Conservation (phyloP, 257 asterid genomes). For the Linderniella brevidens region DNA sequence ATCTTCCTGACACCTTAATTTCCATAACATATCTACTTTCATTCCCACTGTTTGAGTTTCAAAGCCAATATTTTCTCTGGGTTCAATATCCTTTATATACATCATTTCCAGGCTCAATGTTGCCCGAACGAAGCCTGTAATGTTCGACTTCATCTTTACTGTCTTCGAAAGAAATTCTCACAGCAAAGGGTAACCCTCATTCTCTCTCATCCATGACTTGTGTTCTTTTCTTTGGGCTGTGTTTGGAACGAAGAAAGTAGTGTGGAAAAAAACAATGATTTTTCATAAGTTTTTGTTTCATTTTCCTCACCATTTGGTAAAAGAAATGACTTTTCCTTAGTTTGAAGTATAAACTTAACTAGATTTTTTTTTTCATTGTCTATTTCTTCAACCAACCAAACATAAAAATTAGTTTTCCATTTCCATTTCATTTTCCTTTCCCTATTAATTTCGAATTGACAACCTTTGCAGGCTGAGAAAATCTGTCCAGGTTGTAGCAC, state of each 20-base stretch:
- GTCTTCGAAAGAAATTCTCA: slow-evolving; percentile 57
- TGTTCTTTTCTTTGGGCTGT: not conserved
- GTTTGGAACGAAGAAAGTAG: too few relatives aligned
- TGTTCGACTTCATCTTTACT: slow-evolving; percentile 51
- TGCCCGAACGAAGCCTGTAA: slow-evolving; percentile 64
- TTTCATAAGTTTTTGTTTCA: too few relatives aligned
- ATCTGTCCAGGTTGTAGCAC: slow-evolving; percentile 62
- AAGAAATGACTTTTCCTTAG: too few relatives aligned
- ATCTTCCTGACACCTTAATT: slow-evolving; percentile 5
- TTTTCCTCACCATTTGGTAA: too few relatives aligned
- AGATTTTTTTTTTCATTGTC: too few relatives aligned
- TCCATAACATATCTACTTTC: not conserved
- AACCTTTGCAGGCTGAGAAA: slow-evolving; percentile 28
- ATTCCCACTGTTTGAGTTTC: not conserved
- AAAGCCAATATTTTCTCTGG: not conserved
- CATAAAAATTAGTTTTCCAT: not conserved
- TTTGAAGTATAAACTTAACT: too few relatives aligned
- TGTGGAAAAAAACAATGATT: too few relatives aligned
- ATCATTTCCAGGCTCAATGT: slow-evolving; percentile 35
- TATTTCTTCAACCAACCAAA: too few relatives aligned
- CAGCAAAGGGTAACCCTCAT: slow-evolving; percentile 32
- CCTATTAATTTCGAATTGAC: not conserved
- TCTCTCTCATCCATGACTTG: not conserved
- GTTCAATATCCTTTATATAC: not conserved
- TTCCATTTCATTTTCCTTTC: slow-evolving; percentile 20